Evolutionary conservation across 495 filamentous ascomycete species (phyloP), one percentile per base, ranked within the genome.

Genomic region (Podospora pseudocomata): DNA sequence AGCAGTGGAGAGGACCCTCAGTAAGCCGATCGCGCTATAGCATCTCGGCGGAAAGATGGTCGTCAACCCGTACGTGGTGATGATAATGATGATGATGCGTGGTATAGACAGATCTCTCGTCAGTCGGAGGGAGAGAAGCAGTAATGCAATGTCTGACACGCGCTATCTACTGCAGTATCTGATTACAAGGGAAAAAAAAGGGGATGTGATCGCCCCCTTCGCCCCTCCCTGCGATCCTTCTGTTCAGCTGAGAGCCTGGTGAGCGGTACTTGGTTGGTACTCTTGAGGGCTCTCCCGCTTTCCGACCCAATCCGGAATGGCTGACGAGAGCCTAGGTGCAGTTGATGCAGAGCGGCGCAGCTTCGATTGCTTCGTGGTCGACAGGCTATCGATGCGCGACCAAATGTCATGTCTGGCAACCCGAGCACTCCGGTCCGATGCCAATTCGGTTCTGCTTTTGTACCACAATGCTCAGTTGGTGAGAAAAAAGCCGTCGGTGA

Each of bases 151-250:
- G 39, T 49, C 39, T 11, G 39, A 49, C 39, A 49, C 39, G 39
- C 39, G 39, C 39, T 49, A 49, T 49, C 39, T 49, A 49, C 39
- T 49, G 39, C 39, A 49, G 39, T 49, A 49, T 49, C 39, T 13
- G 39, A 49, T 49, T 49, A 49, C 23, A 11, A 49, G 39, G 39
- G 39, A 1, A 18, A 13, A 16, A 49, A 49, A 6, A 49, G 55
- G n/a, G 55, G 55, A 58, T 20, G 55, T 58, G 55, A 58, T 58
- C 55, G 1, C 4, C 55, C 55, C 18, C 55, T 26, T 18, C 39
- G 13, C 55, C 23, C 55, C 55, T 58, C 55, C 55, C n/a, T 58
- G n/a, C 55, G n/a, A 58, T 58, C 55, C 55, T 58, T 58, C n/a
- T 20, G 55, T 58, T 58, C 55, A 58, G 55, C 55, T 58, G n/a